Base-by-base conservation (phyloP, 2,329 filamentous ascomycete genomes). In the Fusarium oxysporum region DNA sequence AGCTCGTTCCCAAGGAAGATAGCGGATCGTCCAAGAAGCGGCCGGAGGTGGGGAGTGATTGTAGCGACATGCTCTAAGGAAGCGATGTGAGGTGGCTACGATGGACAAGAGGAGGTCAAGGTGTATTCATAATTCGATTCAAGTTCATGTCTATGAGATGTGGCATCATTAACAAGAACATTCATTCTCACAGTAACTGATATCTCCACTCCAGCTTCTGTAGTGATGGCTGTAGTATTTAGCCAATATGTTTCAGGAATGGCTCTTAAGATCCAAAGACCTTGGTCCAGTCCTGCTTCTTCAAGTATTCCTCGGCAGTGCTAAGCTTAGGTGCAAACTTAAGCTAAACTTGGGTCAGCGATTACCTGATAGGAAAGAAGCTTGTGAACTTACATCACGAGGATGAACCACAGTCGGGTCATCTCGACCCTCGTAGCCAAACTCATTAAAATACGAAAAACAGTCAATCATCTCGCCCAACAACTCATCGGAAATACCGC, bases 391-490 rank as follows among this genome's bases (percentile, higher is more conserved):
- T 35, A 72, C 71, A 30, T 62, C 11, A 13, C 45, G 41, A 32
- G 71, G 71, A 35, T 74, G 71, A 28, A 61, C 57, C 3, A 71
- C 9, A 3, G 58, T 73, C 19, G 59, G 51, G 11, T 74, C 71
- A 40, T 74, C 67, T 41, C 71, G 53, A 9, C 66, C 71, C 25
- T 73, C 71, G 21, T 65, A 73, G 2, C 71, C 63, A 45, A 71
- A 73, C 17, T 73, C 71, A 10, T 68, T 51, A 33, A 68, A 68
- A 11, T 74, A 73, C 1, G 23, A 53, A 14, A 72, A 71, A 4
- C 54, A 64, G 25, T 73, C 71, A 23, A 33, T 8, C 19, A 71
- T 45, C 23, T 74, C 71, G 13, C 19, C 43, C 21, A 50, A 35
- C 3, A 71, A 6, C 6, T 74, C 71, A 5, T 62, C 40, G 1